These are phyloP conservation scores for Chamaecyparis obtusa DNA, from an alignment of 75 land plant genomes.

Conservation along the genomic window DNA sequence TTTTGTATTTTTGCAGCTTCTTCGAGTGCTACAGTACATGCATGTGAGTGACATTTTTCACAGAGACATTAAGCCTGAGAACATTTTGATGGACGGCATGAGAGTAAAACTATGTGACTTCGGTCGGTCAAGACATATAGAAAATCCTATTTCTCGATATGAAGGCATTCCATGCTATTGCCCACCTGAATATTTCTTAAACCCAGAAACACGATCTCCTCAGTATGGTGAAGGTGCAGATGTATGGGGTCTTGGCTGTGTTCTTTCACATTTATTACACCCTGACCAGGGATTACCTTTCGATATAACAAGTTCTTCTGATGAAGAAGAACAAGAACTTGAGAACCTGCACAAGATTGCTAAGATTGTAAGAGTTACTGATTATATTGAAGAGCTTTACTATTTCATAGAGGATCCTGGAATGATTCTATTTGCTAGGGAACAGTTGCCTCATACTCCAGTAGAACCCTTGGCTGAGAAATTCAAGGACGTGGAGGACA, in stretches of 20 bases:
- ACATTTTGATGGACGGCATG: not conserved
- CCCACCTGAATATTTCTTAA: not conserved
- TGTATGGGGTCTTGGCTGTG: not conserved
- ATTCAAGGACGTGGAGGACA: not conserved
- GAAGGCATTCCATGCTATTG: not conserved
- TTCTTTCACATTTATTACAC: not conserved
- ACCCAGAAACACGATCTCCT: not conserved
- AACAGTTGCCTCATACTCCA: not conserved
- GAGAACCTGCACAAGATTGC: not conserved
- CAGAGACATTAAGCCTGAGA: not conserved
- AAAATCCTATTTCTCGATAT: not conserved
- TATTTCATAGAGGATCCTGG: not conserved
- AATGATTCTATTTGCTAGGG: not conserved
- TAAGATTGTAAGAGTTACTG: not conserved
- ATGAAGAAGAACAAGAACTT: not conserved
- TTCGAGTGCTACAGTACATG: not conserved
- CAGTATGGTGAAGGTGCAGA: not conserved
- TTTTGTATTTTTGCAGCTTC: not conserved
- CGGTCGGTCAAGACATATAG: not conserved
- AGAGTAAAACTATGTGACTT: not conserved
- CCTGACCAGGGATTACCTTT: not conserved
- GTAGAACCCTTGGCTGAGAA: not conserved
- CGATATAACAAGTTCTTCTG: not conserved
- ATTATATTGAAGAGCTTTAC: not conserved
- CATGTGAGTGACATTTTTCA: not conserved